These are phyloP conservation scores for Ceratocystis destructans DNA, from an alignment of 2,329 filamentous ascomycete species.

Conservation along the genomic window DNA sequence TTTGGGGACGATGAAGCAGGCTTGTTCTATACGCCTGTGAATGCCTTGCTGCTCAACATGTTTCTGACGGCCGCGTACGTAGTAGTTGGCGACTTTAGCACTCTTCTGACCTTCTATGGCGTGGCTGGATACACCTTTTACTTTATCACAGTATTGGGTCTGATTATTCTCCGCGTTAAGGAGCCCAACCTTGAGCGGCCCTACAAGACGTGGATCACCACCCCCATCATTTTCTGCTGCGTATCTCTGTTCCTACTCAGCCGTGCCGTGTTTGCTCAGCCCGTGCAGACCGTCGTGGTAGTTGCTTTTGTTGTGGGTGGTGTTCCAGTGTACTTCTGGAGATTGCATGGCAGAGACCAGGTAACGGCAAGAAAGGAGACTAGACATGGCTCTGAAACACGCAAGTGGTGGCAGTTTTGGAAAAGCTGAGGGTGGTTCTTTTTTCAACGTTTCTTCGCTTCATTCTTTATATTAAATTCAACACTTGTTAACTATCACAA, in stretches of 20 bases:
- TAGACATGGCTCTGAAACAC: constrained; percentile 25
- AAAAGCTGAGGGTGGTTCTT: constrained; percentile 24
- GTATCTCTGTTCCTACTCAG: constrained; percentile 86
- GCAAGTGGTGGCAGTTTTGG: constrained; percentile 49
- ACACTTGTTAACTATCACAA: neutral
- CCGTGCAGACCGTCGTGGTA: constrained; percentile 77
- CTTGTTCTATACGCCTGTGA: constrained; percentile 87
- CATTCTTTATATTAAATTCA: constrained; percentile 2
- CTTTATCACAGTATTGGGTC: constrained; percentile 82
- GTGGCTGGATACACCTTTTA: constrained; percentile 97
- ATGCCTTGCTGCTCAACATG: constrained; percentile 74
- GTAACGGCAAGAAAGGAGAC: constrained; percentile 31
- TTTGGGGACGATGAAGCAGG: constrained; percentile 65
- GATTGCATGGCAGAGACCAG: constrained; percentile 53
- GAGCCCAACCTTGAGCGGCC: constrained; percentile 82
- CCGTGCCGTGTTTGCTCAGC: constrained; percentile 79
- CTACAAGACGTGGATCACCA: constrained; percentile 93
- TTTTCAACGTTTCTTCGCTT: neutral
- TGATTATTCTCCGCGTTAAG: constrained; percentile 76
- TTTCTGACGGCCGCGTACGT: constrained; percentile 64
- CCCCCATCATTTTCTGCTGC: constrained; percentile 95
- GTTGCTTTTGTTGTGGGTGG: constrained; percentile 72
- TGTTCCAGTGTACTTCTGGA: constrained; percentile 78
- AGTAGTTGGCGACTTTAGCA: constrained; percentile 75
- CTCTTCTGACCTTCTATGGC: constrained; percentile 90